Base-by-base conservation (phyloP, 352 stramenopile genomes). In the Thalassiosira mediterranea region DNA sequence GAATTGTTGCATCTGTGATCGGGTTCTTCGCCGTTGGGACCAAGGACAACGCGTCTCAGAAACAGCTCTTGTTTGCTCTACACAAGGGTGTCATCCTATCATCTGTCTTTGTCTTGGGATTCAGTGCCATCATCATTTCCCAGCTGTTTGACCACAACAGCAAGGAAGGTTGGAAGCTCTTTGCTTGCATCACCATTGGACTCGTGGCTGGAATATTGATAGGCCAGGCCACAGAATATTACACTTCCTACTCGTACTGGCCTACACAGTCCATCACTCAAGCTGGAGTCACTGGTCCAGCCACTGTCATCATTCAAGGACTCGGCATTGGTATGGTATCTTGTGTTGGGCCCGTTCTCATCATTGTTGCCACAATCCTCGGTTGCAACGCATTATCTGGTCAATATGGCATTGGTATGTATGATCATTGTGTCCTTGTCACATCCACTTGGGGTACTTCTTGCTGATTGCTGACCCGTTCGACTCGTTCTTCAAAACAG, bases 231-330 rank as follows among this genome's bases (percentile, higher is more conserved):
- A 93, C 88, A 1, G 87, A 94, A 72, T 91, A 88, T 53, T 94
- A 92, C 71, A 94, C 88, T 56, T 89, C 73, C 28, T 91, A 91
- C 60, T 76, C 66, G 2, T 94, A 85, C 62, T 85, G 82, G 62
- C 88, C 87, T 0, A 76, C 74, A 19, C 63, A 86, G 46, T 88
- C 73, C 11, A 94, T 94, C 51, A 90, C 86, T 11, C 54, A 84
- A 25, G 84, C 86, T 26, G 87, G 88, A 67, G 53, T 91, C 4
- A 93, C 88, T 23, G 88, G 88, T 29, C 87, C 85, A 23, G 88
- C 81, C 8, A 94, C 88, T 28, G 87, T 92, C 4, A 82, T 93
- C 26, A 94, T 94, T 66, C 86, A 93, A 84, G 87, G 88, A 60
- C 67, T 94, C 32, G 87, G 87, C 15, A 79, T 93, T 57, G 87